Conservation (phyloP, 306 rosid species). For the Vachellia collinsii region DNA sequence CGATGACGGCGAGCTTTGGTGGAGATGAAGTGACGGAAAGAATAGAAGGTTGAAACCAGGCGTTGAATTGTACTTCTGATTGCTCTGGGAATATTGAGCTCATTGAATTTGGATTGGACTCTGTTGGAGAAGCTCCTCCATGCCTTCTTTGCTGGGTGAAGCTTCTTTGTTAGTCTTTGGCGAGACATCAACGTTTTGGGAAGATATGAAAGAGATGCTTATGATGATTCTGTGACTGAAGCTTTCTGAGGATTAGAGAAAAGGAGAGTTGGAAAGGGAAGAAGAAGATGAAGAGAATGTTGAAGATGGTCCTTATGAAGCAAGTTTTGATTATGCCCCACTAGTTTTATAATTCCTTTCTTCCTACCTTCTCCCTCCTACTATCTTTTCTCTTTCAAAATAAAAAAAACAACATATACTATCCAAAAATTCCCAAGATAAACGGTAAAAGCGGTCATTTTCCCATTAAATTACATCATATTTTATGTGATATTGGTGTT, state of each 20-base stretch:
- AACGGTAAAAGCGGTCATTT: neutral
- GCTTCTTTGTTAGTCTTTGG: constrained; percentile 12
- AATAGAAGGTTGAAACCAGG: constrained; percentile 39
- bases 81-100: constrained; percentile 46
- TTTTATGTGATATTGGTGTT: neutral
- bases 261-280: constrained; percentile 9
- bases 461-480: neutral
- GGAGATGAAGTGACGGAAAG: constrained; percentile 42
- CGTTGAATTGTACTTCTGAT: constrained; percentile 46
- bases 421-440: neutral
- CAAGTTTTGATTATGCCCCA: constrained; percentile 33
- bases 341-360: constrained; percentile 39
- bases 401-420: neutral
- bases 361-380: constrained; percentile 16
- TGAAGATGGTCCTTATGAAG: constrained; percentile 28
- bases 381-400: neutral
- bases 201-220: neutral
- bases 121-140: constrained; percentile 58
- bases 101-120: constrained; percentile 48
- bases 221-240: constrained; percentile 9
- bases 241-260: constrained; percentile 14
- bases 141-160: constrained; percentile 47
- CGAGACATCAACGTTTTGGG: constrained; percentile 44
- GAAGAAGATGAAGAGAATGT: constrained; percentile 14
- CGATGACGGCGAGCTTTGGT: constrained; percentile 45